Percentiles rank a stretch among this genome's conserved stretches.
These are phyloP conservation scores for Cryptomeria japonica DNA, from an alignment of 75 land plant species.

Conservation along the genomic window DNA sequence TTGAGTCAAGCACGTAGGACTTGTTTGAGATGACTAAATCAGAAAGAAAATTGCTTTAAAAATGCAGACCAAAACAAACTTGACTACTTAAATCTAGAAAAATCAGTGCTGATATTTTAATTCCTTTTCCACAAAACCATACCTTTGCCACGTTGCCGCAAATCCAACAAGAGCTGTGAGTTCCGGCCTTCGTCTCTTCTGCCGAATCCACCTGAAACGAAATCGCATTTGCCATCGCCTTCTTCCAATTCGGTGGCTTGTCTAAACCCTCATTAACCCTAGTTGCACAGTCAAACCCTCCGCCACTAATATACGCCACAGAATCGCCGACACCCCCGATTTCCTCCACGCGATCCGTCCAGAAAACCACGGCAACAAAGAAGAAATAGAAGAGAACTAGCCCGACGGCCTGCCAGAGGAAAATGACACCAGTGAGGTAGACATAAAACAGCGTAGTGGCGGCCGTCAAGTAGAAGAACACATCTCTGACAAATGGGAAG, in stretches of 20 bases:
- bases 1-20: too few relatives aligned
- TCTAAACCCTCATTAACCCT: conserved; percentile 13
- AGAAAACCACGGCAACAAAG: conserved; percentile 82
- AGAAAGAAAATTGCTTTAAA: neutral
- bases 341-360: conserved; percentile 64
- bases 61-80: neutral
- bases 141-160: conserved; percentile 3
- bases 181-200: neutral
- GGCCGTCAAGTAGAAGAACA: conserved; percentile 71
- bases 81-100: neutral
- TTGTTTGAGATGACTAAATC: neutral
- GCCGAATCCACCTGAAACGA: neutral
- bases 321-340: neutral
- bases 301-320: conserved; percentile 3
- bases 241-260: neutral
- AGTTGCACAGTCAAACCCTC: conserved; percentile 6
- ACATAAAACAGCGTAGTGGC: conserved; percentile 65
- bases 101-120: neutral
- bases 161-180: neutral
- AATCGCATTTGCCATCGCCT: neutral
- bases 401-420: conserved; percentile 86
- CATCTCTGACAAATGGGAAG: conserved; percentile 73
- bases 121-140: neutral
- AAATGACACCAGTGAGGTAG: conserved; percentile 78
- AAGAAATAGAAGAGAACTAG: conserved; percentile 70